Conservation (phyloP, 2,329 filamentous ascomycete species). For the Talaromyces sp. region DNA sequence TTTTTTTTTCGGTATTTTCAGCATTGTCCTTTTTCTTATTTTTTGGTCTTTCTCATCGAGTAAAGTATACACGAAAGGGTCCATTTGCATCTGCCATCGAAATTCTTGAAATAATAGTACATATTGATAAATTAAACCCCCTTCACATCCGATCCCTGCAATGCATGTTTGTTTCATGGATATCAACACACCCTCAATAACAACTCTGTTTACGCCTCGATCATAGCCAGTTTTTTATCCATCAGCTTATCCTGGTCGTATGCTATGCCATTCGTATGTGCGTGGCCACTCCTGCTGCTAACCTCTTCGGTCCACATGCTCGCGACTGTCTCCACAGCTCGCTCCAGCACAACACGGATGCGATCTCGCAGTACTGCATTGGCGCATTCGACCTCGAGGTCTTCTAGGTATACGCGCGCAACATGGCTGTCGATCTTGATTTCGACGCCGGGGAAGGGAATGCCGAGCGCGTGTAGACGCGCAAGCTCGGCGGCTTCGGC, state of each 20-base stretch:
- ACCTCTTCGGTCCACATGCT: slow-evolving; percentile 50
- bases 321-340: slow-evolving; percentile 80
- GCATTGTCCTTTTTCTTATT: too few species aligned
- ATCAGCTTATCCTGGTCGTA: not conserved
- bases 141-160: not conserved
- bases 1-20: too few species aligned
- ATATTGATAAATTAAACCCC: not conserved
- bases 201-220: slow-evolving; percentile 2
- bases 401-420: slow-evolving; percentile 87
- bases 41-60: too few species aligned
- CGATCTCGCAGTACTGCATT: slow-evolving; percentile 75
- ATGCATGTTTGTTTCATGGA: not conserved
- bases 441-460: slow-evolving; percentile 82
- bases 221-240: slow-evolving; percentile 10
- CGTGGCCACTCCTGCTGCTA: not conserved
- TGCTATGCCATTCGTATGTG: not conserved
- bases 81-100: not conserved
- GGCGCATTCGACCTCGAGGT: slow-evolving; percentile 79
- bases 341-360: slow-evolving; percentile 81
- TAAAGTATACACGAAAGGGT: not conserved
- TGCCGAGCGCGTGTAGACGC: slow-evolving; percentile 73
- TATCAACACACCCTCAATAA: not conserved
- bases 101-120: not conserved
- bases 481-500: slow-evolving; percentile 64
- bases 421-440: slow-evolving; percentile 83